phyloP scores from a whole-genome alignment of 306 rosid species.

The Sphenostylis stenocarpa region DNA sequence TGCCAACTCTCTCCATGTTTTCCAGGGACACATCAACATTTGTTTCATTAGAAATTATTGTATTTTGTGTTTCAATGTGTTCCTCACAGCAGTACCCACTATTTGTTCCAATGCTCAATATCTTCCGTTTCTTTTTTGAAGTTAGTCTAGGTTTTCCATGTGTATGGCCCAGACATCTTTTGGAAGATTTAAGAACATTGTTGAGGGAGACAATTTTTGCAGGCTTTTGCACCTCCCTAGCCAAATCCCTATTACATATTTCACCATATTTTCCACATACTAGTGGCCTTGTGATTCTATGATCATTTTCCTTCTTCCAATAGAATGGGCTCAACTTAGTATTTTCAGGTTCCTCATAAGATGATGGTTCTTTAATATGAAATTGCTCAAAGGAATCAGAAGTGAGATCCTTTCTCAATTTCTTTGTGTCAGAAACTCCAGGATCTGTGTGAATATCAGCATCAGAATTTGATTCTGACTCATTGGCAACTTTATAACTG shows the following conservation, averaged over 20 bases:
- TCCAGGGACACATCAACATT: constrained; percentile 28
- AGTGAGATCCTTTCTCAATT: constrained; percentile 37
- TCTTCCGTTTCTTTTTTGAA: constrained; percentile 39
- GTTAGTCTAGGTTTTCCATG: constrained; percentile 28
- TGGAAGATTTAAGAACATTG: constrained; percentile 48
- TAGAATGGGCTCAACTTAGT: constrained; percentile 26
- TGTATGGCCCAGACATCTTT: constrained; percentile 43
- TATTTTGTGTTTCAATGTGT: constrained; percentile 12
- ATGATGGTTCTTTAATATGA: constrained; percentile 31
- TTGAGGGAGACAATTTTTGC: constrained; percentile 63
- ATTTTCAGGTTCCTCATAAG: constrained; percentile 31
- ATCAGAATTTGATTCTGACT: constrained; percentile 33
- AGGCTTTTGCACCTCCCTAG: constrained; percentile 40
- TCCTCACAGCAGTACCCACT: constrained; percentile 29
- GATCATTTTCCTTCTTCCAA: constrained; percentile 35
- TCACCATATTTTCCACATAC: constrained; percentile 69
- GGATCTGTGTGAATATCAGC: constrained; percentile 28
- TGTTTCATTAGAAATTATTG: constrained; percentile 22
- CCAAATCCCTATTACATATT: constrained; percentile 37
- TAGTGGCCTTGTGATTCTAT: constrained; percentile 48
- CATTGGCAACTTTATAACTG: constrained; percentile 26
- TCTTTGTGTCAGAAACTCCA: constrained; percentile 46
- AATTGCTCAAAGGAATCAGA: constrained; percentile 32
- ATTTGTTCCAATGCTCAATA: constrained; percentile 26
- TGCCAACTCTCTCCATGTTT: constrained; percentile 28